Evolutionary conservation across 768 basidiomycete genomes (phyloP).

Genomic region (Candolleomyces aberdarensis): DNA sequence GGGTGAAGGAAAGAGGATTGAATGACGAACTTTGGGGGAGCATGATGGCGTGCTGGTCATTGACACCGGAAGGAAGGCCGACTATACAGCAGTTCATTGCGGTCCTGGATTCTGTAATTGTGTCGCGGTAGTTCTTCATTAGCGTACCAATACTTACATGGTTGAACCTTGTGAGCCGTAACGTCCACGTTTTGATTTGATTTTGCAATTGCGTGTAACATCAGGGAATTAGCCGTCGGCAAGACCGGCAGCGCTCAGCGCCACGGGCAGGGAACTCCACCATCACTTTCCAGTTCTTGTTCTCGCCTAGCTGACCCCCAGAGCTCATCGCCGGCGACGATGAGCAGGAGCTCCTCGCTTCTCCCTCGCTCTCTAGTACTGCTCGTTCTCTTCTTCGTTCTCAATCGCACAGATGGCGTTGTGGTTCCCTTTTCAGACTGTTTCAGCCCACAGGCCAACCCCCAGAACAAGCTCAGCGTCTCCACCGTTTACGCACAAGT

Average conservation of each 20-base stretch:
- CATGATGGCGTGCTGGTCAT: constrained; percentile 41
- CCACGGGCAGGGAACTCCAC: background rate
- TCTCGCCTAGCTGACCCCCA: background rate
- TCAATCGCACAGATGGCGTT: constrained; percentile 52
- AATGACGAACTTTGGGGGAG: constrained; percentile 45
- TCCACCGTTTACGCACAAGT: constrained; percentile 74
- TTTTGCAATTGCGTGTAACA: too few relatives aligned
- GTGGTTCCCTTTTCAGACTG: constrained; percentile 67
- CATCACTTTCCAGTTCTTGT: background rate
- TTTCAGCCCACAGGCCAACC: constrained; percentile 47
- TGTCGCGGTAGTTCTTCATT: too few relatives aligned
- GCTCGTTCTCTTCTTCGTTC: constrained; percentile 22
- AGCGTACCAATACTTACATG: too few relatives aligned
- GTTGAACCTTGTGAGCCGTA: too few relatives aligned
- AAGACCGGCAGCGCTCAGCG: background rate
- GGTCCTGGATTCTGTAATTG: background rate
- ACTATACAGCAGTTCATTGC: constrained; percentile 33
- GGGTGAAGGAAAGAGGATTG: constrained; percentile 37
- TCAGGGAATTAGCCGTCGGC: too few relatives aligned
- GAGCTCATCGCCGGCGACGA: constrained; percentile 9
- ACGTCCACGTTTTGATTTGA: too few relatives aligned
- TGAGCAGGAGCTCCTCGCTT: constrained; percentile 7
- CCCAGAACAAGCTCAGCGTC: constrained; percentile 58
- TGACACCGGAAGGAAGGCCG: constrained; percentile 34
- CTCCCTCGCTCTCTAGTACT: constrained; percentile 18